Conservation (phyloP, 2,329 filamentous ascomycete genomes). For the Stemphylium vesicarium region DNA sequence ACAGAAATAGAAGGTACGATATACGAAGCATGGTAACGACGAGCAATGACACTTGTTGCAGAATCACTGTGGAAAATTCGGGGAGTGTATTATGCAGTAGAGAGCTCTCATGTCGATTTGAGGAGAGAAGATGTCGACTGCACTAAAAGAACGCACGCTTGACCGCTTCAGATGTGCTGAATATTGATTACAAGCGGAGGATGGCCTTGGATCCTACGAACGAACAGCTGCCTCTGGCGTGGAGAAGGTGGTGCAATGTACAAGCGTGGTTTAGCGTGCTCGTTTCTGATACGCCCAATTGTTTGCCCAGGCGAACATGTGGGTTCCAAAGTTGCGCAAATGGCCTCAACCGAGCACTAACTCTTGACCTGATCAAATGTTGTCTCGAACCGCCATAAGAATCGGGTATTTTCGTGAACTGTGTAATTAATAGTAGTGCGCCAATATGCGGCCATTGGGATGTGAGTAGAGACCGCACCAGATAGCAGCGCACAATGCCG, state of each 20-base stretch:
- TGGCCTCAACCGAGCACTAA: not conserved
- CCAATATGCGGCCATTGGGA: conserved; percentile 1
- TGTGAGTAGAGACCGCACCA: not conserved
- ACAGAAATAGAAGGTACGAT: not conserved
- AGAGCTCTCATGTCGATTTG: not conserved
- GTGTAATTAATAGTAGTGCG: not conserved
- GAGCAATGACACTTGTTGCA: too few species aligned
- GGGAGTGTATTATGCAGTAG: not conserved
- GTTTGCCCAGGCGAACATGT: not conserved
- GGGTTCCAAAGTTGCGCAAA: conserved; percentile 10
- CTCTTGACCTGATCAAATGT: too few species aligned
- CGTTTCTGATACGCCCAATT: not conserved
- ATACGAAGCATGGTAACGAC: not conserved
- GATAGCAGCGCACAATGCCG: not conserved
- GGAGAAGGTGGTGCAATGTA: not conserved
- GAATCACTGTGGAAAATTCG: too few species aligned
- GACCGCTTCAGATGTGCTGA: not conserved
- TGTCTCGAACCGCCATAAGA: too few species aligned
- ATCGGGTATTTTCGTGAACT: too few species aligned
- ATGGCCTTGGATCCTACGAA: not conserved
- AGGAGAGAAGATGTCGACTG: not conserved
- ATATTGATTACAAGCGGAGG: not conserved
- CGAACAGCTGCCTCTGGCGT: not conserved
- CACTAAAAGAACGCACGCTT: not conserved
- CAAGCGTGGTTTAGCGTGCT: not conserved